phyloP scores from a whole-genome alignment of 2,329 filamentous ascomycete species.

The Alternaria sp. region DNA sequence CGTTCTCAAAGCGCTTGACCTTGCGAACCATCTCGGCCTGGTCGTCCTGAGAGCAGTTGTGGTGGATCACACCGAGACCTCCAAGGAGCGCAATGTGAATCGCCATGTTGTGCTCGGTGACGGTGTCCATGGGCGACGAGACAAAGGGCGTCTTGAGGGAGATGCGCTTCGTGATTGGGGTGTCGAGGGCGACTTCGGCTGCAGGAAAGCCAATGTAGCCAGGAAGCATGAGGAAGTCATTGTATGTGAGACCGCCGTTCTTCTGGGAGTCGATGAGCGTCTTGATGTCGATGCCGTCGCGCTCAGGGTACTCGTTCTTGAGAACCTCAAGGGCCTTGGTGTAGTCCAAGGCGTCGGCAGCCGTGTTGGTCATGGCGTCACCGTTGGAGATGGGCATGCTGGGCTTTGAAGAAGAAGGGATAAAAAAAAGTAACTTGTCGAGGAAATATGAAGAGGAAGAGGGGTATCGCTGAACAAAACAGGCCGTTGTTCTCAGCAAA shows the following conservation, averaged over 20 bases:
- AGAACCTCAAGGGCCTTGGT: constrained; percentile 80
- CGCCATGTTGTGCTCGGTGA: constrained; percentile 99
- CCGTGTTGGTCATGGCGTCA: constrained; percentile 61
- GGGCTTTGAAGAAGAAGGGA: constrained; percentile 27
- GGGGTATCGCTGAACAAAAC: constrained; percentile 37
- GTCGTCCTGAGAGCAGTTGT: constrained; percentile 97
- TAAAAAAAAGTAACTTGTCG: constrained; percentile 40
- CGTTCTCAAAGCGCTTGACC: constrained; percentile 99
- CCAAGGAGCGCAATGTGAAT: constrained; percentile 94
- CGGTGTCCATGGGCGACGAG: constrained; percentile 99
- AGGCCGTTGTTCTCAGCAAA: constrained; percentile 45
- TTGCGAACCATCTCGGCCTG: constrained; percentile 99
- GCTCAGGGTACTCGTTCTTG: constrained; percentile 75
- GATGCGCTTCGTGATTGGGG: constrained; percentile 93
- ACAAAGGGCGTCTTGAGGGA: constrained; percentile 95
- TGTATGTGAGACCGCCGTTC: constrained; percentile 95
- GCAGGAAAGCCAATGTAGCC: constrained; percentile 99
- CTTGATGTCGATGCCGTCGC: constrained; percentile 86
- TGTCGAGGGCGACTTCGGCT: constrained; percentile 85
- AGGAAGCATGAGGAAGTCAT: constrained; percentile 95
- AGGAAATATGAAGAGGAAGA: constrained; percentile 38
- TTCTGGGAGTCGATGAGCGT: constrained; percentile 89
- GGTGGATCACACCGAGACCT: constrained; percentile 93
- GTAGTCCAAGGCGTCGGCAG: constrained; percentile 72
- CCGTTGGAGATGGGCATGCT: constrained; percentile 79